phyloP scores from a whole-genome alignment of 352 stramenopile species.

The Pythium inflatum region DNA sequence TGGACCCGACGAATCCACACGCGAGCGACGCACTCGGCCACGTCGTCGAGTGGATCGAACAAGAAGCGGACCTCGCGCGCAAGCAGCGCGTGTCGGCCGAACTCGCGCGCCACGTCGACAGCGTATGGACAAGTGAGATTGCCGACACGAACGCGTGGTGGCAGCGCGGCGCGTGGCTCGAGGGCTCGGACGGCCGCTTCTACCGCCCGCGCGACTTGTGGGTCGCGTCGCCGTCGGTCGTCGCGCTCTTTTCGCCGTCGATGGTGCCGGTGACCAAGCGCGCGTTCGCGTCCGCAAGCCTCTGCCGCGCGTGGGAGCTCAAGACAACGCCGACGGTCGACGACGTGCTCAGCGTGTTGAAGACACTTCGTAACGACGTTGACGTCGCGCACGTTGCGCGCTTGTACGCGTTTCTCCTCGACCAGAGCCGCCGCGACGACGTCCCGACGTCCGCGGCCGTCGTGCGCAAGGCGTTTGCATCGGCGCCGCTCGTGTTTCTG shows the following conservation, averaged over 20 bases:
- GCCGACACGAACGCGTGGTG: slow-evolving; percentile 19
- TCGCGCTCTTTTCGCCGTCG: slow-evolving; percentile 42
- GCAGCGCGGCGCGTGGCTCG: slow-evolving; percentile 17
- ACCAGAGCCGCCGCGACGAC: slow-evolving; percentile 23
- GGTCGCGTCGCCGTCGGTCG: slow-evolving; percentile 38
- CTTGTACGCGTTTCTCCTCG: slow-evolving; percentile 30
- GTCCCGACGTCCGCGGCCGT: slow-evolving; percentile 2
- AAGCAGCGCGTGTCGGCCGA: slow-evolving; percentile 52
- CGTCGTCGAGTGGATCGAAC: slow-evolving; percentile 55
- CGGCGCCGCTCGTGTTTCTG: slow-evolving; percentile 18
- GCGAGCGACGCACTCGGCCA: slow-evolving; percentile 35
- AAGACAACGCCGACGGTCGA: slow-evolving; percentile 41
- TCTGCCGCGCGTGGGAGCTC: slow-evolving; percentile 41
- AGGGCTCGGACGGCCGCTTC: slow-evolving; percentile 21
- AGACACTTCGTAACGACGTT: not conserved
- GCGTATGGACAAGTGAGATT: slow-evolving; percentile 36
- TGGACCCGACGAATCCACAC: slow-evolving; percentile 36
- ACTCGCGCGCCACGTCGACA: slow-evolving; percentile 51
- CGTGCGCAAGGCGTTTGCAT: slow-evolving; percentile 22
- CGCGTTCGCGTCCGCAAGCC: slow-evolving; percentile 36
- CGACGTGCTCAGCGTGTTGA: too few relatives aligned
- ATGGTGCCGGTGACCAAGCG: slow-evolving; percentile 45
- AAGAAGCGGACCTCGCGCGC: slow-evolving; percentile 34
- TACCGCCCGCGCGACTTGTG: slow-evolving; percentile 46
- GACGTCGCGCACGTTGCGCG: slow-evolving; percentile 10